A percentile compares a stretch with the other conserved stretches of the same genome.
phyloP scores from a whole-genome alignment of 257 asterid genomes.

The Ilex aquifolium region DNA sequence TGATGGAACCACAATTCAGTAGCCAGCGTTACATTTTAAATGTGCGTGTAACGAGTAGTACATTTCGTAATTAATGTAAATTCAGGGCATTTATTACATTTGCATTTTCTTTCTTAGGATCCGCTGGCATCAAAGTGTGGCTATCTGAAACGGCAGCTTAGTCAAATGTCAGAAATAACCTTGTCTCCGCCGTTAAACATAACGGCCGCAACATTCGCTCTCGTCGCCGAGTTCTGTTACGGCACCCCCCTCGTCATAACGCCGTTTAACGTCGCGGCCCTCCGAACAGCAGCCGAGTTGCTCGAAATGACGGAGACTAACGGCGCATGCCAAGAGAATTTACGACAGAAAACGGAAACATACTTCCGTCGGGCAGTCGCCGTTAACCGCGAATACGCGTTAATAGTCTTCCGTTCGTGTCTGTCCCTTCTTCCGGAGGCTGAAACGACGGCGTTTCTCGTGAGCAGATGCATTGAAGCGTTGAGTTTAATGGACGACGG shows the following conservation, averaged over 20 bases:
- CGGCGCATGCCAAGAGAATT: constrained; percentile 26
- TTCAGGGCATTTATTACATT: constrained; percentile 28
- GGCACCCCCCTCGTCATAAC: constrained; percentile 50
- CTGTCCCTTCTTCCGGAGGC: constrained; percentile 68
- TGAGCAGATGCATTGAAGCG: constrained; percentile 75
- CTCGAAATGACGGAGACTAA: constrained; percentile 51
- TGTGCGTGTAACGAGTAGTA: constrained; percentile 1
- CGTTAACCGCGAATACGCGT: constrained; percentile 43
- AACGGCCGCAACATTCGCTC: constrained; percentile 62
- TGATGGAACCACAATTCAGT: no score
- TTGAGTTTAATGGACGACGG: constrained; percentile 42
- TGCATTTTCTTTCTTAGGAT: constrained; percentile 34
- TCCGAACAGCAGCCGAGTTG: constrained; percentile 69
- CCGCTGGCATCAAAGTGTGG: constrained; percentile 51
- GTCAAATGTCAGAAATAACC: constrained; percentile 48
- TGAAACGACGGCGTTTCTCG: constrained; percentile 50
- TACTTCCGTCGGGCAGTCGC: constrained; percentile 55
- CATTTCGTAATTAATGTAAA: constrained; percentile 21
- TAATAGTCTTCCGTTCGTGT: constrained; percentile 53
- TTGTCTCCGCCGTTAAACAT: constrained; percentile 78
- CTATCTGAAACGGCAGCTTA: constrained; percentile 49
- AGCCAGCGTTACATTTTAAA: background rate
- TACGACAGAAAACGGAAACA: constrained; percentile 56
- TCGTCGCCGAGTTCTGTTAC: constrained; percentile 62
- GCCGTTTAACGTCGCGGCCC: constrained; percentile 76